phyloP scores from a whole-genome alignment of 352 stramenopile genomes.

The Peronosclerospora sorghi region DNA sequence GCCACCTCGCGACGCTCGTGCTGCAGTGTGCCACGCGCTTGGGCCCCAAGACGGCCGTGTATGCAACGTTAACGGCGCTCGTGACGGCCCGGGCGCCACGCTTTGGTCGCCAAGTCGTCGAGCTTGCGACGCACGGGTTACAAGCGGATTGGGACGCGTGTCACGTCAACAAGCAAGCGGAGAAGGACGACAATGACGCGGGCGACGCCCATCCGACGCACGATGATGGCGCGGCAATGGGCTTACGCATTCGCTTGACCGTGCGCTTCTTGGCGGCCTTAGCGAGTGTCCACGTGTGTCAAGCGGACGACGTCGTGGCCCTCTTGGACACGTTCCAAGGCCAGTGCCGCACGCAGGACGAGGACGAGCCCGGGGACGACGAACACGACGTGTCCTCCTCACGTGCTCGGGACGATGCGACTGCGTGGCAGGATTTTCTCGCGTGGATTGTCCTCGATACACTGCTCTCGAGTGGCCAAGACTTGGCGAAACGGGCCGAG shows the following conservation, averaged over 20 bases:
- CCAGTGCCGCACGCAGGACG: constrained; percentile 33
- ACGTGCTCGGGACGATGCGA: constrained; percentile 31
- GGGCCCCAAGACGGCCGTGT: constrained; percentile 62
- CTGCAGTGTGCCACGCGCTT: constrained; percentile 41
- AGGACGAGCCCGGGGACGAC: constrained; percentile 42
- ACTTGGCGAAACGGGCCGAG: constrained; percentile 28
- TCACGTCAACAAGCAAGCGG: constrained; percentile 19
- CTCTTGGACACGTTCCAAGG: constrained; percentile 13
- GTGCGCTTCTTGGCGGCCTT: constrained; percentile 58
- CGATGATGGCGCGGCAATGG: constrained; percentile 33
- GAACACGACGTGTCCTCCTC: constrained; percentile 18
- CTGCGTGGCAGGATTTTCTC: constrained; percentile 74
- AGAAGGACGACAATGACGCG: constrained; percentile 7
- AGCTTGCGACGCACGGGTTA: constrained; percentile 22
- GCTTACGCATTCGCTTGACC: constrained; percentile 40
- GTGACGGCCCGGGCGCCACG: constrained; percentile 46
- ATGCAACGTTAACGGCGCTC: constrained; percentile 53
- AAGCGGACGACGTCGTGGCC: constrained; percentile 26
- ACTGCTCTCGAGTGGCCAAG: constrained; percentile 46
- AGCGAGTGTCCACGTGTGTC: constrained; percentile 42
- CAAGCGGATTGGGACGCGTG: constrained; percentile 60
- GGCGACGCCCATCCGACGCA: constrained; percentile 13
- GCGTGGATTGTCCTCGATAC: constrained; percentile 57
- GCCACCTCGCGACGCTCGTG: constrained; percentile 40
- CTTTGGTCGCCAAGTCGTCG: constrained; percentile 47